Conservation (phyloP, 306 rosid species). For the Dryas drummondii region DNA sequence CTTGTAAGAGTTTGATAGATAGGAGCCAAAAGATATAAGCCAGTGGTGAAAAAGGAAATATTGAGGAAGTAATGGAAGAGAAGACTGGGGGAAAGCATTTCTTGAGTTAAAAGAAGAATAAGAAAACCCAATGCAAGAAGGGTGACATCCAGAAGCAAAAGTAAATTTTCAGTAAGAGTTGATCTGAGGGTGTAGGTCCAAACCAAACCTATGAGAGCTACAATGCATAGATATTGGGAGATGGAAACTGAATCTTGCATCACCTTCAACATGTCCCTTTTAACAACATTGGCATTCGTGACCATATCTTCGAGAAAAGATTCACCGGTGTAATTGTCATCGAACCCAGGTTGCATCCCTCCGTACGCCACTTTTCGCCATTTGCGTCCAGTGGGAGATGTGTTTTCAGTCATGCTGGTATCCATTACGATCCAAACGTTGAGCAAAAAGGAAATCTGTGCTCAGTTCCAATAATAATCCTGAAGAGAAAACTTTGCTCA, state of each 20-base stretch:
- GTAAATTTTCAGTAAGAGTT: constrained; percentile 66
- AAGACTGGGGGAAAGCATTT: constrained; percentile 68
- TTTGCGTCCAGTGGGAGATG: constrained; percentile 38
- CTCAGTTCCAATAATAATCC: not conserved
- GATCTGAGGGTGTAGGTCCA: constrained; percentile 77
- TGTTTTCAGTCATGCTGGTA: constrained; percentile 26
- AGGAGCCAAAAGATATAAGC: constrained; percentile 81
- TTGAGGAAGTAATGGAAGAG: constrained; percentile 69
- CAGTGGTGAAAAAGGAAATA: constrained; percentile 67
- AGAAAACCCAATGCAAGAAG: constrained; percentile 79
- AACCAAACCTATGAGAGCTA: constrained; percentile 77
- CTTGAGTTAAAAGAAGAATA: constrained; percentile 70
- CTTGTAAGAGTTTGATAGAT: constrained; percentile 86
- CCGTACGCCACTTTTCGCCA: constrained; percentile 97
- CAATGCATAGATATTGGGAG: constrained; percentile 84
- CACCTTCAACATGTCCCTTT: constrained; percentile 78
- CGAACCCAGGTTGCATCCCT: constrained; percentile 92
- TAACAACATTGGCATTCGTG: constrained; percentile 85
- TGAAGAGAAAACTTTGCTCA: not conserved
- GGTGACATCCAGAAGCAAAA: constrained; percentile 61
- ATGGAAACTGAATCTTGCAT: constrained; percentile 85
- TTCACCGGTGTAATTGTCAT: constrained; percentile 80
- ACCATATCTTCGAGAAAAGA: constrained; percentile 89
- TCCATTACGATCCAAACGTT: constrained; percentile 32
- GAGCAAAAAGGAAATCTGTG: not conserved